A percentile compares a stretch with the other conserved stretches of the same genome.
phyloP scores from a whole-genome alignment of 495 filamentous ascomycete species.

The Symbiotaphrina buchneri region DNA sequence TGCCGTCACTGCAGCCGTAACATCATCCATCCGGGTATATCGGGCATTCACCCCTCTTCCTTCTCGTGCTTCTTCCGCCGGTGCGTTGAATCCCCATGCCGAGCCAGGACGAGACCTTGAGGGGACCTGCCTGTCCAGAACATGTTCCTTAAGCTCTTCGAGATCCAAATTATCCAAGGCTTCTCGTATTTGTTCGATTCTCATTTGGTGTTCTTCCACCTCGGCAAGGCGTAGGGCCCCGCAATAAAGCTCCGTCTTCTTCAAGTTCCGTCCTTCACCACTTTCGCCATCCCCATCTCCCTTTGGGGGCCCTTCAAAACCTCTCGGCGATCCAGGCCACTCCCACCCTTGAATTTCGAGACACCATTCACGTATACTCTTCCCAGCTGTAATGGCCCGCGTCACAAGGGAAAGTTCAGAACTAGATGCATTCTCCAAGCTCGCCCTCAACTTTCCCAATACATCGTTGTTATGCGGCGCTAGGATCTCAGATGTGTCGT shows the following conservation, averaged over 20 bases:
- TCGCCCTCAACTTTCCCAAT: slow-evolving; percentile 10
- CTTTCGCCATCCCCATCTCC: slow-evolving; percentile 7
- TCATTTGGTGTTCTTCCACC: slow-evolving; percentile 41
- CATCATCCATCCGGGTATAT: slow-evolving; percentile 49
- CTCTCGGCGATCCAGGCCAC: slow-evolving; percentile 33
- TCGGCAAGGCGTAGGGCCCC: slow-evolving; percentile 38
- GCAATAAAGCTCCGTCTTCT: slow-evolving; percentile 30
- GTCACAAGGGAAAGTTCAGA: slow-evolving; percentile 50
- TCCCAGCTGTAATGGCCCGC: slow-evolving; percentile 47
- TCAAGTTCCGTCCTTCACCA: slow-evolving; percentile 1
- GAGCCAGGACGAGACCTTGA: slow-evolving; percentile 29
- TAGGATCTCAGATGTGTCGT: too few species aligned
- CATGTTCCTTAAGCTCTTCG: slow-evolving; percentile 76
- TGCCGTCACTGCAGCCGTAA: slow-evolving; percentile 73
- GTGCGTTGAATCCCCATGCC: too few species aligned
- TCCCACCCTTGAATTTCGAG: slow-evolving; percentile 53
- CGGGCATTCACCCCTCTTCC: slow-evolving; percentile 18
- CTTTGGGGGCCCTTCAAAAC: slow-evolving; percentile 29
- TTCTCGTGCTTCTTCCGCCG: slow-evolving; percentile 25
- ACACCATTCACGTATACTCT: slow-evolving; percentile 55
- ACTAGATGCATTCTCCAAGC: slow-evolving; percentile 41
- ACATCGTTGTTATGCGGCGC: too few species aligned
- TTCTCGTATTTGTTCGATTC: slow-evolving; percentile 56
- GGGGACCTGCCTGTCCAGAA: slow-evolving; percentile 25
- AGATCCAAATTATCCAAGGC: slow-evolving; percentile 63